These are phyloP conservation scores for Smallanthus sonchifolius DNA, from an alignment of 129 eudicot genomes.

Conservation along the genomic window DNA sequence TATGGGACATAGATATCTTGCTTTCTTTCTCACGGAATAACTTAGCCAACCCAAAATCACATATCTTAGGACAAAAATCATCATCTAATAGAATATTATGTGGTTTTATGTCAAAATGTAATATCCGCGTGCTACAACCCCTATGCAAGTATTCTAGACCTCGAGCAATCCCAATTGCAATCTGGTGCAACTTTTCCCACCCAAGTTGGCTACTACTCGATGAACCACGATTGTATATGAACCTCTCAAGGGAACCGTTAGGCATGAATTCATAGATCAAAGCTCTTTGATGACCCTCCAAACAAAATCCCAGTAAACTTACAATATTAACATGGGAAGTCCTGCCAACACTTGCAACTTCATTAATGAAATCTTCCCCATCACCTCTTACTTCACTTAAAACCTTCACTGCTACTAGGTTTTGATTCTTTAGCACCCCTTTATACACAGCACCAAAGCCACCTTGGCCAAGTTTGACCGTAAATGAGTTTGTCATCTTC, in stretches of 20 bases:
- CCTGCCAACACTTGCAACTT: conserved; percentile 8
- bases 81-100: conserved; percentile 25
- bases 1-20: conserved; percentile 10
- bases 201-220: conserved; percentile 11
- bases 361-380: conserved; percentile 36
- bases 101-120: conserved; percentile 45
- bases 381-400: conserved; percentile 19
- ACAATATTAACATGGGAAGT: conserved; percentile 20
- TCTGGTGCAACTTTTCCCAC: conserved; percentile 24
- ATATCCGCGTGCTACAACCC: conserved; percentile 29
- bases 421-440: conserved; percentile 29
- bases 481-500: conserved; percentile 37
- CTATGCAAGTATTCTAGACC: conserved; percentile 32
- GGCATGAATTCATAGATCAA: conserved; percentile 34
- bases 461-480: conserved; percentile 39
- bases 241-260: conserved; percentile 32
- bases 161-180: conserved; percentile 25
- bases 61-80: conserved; percentile 34
- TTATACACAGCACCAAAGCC: conserved; percentile 46
- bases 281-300: conserved; percentile 21
- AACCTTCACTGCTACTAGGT: conserved; percentile 24
- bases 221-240: background rate
- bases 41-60: conserved; percentile 34
- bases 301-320: conserved; percentile 28
- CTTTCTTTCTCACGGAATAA: conserved; percentile 17